phyloP scores from a whole-genome alignment of 2,329 filamentous ascomycete genomes.

The Pyrenochaeta sp. region DNA sequence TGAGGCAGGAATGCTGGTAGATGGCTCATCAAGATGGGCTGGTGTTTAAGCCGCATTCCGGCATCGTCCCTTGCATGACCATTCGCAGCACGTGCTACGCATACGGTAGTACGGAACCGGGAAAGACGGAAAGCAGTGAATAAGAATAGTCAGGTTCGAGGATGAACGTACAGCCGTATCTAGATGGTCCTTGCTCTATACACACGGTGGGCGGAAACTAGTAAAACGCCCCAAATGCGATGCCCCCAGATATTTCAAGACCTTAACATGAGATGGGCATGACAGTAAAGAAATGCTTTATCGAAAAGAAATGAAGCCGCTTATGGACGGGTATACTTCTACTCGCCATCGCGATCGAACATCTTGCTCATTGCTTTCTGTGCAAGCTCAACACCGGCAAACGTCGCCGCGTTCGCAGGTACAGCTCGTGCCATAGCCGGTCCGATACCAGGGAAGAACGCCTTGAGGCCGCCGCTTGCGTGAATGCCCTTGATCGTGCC shows the following conservation, averaged over 20 bases:
- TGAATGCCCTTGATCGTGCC: conserved; percentile 86
- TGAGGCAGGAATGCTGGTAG: conserved; percentile 17
- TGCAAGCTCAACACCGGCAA: conserved; percentile 83
- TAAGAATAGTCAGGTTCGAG: conserved; percentile 12
- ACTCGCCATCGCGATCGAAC: conserved; percentile 61
- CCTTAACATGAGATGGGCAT: conserved; percentile 13
- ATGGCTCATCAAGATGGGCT: conserved; percentile 13
- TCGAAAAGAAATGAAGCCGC: neutral
- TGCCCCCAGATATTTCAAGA: conserved; percentile 23
- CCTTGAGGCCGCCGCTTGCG: conserved; percentile 79
- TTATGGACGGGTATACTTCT: conserved; percentile 1
- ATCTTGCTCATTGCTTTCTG: conserved; percentile 83
- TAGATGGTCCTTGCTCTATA: conserved; percentile 18
- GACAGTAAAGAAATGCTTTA: conserved; percentile 15
- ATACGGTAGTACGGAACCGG: conserved; percentile 3
- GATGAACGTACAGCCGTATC: conserved; percentile 6
- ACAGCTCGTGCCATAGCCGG: conserved; percentile 92
- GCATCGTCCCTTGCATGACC: conserved; percentile 24
- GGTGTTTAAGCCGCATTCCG: conserved; percentile 26
- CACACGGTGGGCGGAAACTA: conserved; percentile 9
- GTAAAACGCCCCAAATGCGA: conserved; percentile 33
- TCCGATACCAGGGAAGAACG: conserved; percentile 97
- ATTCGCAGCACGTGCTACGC: conserved; percentile 4
- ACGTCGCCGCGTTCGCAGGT: conserved; percentile 95
- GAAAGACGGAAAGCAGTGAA: neutral